Conservation (phyloP, 2,329 filamentous ascomycete genomes). For the Purpureocillium takamizusanense region DNA sequence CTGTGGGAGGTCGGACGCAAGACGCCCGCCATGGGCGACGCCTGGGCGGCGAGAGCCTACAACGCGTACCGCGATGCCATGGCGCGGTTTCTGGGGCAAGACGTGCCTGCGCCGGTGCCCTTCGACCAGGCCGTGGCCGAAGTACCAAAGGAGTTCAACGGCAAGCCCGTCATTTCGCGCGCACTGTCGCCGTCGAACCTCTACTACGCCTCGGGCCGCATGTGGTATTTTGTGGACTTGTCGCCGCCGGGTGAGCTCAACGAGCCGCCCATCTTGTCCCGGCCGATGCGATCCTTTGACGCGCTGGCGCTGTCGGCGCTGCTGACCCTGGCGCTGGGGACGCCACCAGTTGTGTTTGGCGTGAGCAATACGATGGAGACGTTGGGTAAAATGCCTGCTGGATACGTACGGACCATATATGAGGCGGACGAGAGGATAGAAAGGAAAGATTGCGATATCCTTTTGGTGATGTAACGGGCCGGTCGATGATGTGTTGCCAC, state of each 20-base stretch:
- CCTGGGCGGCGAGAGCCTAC: constrained; percentile 7
- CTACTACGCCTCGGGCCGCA: constrained; percentile 8
- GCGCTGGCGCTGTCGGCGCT: constrained; percentile 8
- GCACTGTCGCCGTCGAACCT: constrained; percentile 9
- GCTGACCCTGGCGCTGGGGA: constrained; percentile 6
- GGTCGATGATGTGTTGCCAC: too few relatives aligned
- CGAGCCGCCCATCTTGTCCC: constrained; percentile 4
- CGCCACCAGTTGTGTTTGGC: constrained; percentile 8
- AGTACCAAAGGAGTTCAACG: constrained; percentile 2
- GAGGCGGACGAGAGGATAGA: constrained; percentile 5
- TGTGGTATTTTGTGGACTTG: constrained; percentile 13
- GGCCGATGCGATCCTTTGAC: constrained; percentile 9
- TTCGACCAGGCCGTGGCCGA: constrained; percentile 1
- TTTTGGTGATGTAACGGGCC: constrained; percentile 2
- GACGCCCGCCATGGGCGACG: constrained; percentile 7
- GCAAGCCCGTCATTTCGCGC: constrained; percentile 8
- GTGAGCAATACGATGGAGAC: constrained; percentile 5
- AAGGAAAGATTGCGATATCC: constrained; percentile 1
- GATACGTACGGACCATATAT: constrained; percentile 6
- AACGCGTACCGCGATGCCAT: constrained; percentile 9
- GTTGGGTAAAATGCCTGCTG: constrained; percentile 7
- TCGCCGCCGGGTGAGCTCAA: neutral
- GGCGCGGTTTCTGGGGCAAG: constrained; percentile 3
- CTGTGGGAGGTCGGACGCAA: constrained; percentile 9
- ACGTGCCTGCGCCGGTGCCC: neutral